Evolutionary conservation across 768 basidiomycete genomes (phyloP).

Genomic region (Tephrocybe sp.): DNA sequence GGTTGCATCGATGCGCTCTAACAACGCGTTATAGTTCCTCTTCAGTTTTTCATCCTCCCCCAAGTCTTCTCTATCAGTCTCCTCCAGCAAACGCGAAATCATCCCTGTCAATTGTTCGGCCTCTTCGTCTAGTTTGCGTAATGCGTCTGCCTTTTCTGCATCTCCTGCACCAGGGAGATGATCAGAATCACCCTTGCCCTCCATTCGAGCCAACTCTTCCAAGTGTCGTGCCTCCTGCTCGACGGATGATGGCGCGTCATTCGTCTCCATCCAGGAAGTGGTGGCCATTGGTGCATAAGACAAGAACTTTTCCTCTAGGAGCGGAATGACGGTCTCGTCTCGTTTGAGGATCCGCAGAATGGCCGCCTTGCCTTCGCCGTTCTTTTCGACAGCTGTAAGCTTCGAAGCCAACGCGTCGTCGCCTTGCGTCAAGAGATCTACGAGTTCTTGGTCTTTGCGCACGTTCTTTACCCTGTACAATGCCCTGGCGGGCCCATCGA

Average conservation of each 20-base stretch:
- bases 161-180: background rate
- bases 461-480: constrained; percentile 16
- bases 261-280: constrained; percentile 11
- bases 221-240: constrained; percentile 1
- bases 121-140: background rate
- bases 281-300: constrained; percentile 26
- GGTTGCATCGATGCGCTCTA: background rate
- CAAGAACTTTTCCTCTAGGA: constrained; percentile 27
- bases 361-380: constrained; percentile 24
- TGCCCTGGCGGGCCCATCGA: constrained; percentile 3
- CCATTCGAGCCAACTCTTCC: background rate
- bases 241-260: background rate
- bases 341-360: constrained; percentile 24
- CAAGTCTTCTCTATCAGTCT: background rate
- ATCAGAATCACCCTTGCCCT: background rate
- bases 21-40: background rate
- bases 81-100: background rate
- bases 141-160: no score
- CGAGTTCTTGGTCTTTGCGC: constrained; percentile 13
- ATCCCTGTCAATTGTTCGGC: background rate
- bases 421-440: constrained; percentile 13
- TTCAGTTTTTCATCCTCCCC: background rate
- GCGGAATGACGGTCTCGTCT: constrained; percentile 29
- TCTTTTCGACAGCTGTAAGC: constrained; percentile 14
- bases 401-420: constrained; percentile 7